Conservation (phyloP, 441 rosid genomes). For the Euphorbia celastroides region DNA sequence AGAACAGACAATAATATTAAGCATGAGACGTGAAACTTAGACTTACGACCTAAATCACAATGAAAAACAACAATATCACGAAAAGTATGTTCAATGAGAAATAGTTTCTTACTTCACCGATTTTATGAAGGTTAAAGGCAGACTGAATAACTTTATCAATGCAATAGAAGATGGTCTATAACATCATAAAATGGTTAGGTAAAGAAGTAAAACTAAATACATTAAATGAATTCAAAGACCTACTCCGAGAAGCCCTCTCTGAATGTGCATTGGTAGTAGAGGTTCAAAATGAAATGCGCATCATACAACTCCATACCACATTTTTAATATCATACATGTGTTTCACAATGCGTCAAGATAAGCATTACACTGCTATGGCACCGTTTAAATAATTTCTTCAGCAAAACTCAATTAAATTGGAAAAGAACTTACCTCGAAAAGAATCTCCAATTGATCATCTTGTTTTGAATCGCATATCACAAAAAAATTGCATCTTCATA, state of each 20-base stretch:
- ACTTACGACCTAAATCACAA: no score
- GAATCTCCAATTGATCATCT: conserved; percentile 77
- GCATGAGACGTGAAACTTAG: neutral
- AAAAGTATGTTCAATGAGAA: no score
- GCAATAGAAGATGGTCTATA: neutral
- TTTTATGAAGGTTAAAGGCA: neutral
- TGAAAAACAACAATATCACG: no score
- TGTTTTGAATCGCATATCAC: no score
- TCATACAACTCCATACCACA: neutral
- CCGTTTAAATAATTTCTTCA: neutral
- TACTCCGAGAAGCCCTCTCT: conserved; percentile 81
- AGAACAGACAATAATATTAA: neutral
- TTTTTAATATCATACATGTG: no score
- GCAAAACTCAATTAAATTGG: neutral
- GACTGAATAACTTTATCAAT: neutral
- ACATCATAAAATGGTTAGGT: neutral
- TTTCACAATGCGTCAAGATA: no score
- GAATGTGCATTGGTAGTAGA: conserved; percentile 35
- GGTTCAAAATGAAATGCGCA: neutral
- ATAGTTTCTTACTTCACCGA: no score
- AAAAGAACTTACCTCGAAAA: conserved; percentile 65
- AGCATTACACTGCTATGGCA: no score
- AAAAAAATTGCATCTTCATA: no score
- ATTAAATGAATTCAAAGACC: conserved; percentile 38
- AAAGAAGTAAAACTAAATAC: neutral